These are phyloP conservation scores for Batkoa obscura DNA, from an alignment of 371 early-diverging fungal genomes.

Conservation along the genomic window DNA sequence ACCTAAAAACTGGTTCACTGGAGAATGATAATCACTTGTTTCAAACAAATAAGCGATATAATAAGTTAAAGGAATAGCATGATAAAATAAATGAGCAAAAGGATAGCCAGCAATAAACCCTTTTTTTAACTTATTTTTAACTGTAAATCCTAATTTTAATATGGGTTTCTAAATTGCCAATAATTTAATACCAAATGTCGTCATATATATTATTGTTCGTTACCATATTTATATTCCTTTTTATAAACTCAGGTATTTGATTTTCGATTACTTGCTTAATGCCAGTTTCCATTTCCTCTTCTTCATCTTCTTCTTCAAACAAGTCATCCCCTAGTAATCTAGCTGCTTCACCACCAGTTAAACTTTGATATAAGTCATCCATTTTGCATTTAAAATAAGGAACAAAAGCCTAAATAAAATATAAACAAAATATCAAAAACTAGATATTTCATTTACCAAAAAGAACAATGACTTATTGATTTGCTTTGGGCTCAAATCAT, in stretches of 20 bases:
- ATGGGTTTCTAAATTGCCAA: no score
- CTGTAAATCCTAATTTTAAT: no score
- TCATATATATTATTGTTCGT: no score
- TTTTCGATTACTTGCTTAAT: no score
- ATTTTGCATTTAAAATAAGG: conserved; percentile 57
- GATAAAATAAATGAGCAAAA: conserved; percentile 36
- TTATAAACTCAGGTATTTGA: no score
- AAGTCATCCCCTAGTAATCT: conserved; percentile 39
- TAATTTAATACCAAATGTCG: no score
- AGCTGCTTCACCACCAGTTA: conserved; percentile 42
- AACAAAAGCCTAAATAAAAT: conserved; percentile 23
- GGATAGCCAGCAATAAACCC: conserved; percentile 32
- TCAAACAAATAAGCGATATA: conserved; percentile 66
- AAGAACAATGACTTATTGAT: conserved; percentile 33
- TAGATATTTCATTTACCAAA: neutral
- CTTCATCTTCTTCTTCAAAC: conserved; percentile 13
- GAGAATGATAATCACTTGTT: conserved; percentile 38
- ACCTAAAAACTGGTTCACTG: no score
- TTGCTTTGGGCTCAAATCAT: conserved; percentile 17
- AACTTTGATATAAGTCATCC: conserved; percentile 46
- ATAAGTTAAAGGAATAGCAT: conserved; percentile 35
- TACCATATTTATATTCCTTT: no score
- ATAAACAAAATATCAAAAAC: neutral
- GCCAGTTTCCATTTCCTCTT: conserved; percentile 10
- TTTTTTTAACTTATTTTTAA: neutral